Base-by-base conservation (phyloP, 331 rosid genomes). In the Phaseolus coccineus region DNA sequence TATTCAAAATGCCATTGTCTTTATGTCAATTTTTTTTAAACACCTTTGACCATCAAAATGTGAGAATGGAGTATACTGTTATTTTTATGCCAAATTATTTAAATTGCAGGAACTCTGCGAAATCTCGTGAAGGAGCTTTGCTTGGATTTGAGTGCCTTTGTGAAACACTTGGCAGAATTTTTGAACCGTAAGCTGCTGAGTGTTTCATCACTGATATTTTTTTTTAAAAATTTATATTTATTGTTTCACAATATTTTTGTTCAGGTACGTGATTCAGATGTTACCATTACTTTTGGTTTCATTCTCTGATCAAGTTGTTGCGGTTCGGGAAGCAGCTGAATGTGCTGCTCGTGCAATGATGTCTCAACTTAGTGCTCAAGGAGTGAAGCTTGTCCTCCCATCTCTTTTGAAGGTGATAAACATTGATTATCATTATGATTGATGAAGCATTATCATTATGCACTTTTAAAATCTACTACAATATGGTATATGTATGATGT, bases 331-430 rank as follows among this genome's bases (percentile, higher is more conserved):
- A 27, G 97, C 93, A 84, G 93, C 99, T 53, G 98, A 95, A 85
- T 69, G 98, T 83, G 99, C 99, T 31, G 99, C 99, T 61, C 94
- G 99, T 55, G 96, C 99, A 83, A 93, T 93, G 99, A 95, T 95
- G 99, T 87, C 97, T 57, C 97, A 91, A 78, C 99, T 95, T 87
- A 93, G 85, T 74, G 97, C 96, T 72, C 97, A 93, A 76, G 99
- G 98, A 70, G 96, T 93, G 84, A 95, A 95, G 89, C 97, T 95
- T 89, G 99, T 95, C 77, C 97, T 95, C 75, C 99, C 99, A 52
- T 93, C 99, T 80, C 96, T 95, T 83, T 80, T 95, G 76, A 93
- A 93, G 97, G 99, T 95, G 80, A 76, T 84, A 57, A 28, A 35
- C 59, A 55, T 77, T 69, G 53, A 40, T 14, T 64, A 65, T 58